Evolutionary conservation across 2,329 filamentous ascomycete species (phyloP).

Genomic region (Cyphellophora attinorum): DNA sequence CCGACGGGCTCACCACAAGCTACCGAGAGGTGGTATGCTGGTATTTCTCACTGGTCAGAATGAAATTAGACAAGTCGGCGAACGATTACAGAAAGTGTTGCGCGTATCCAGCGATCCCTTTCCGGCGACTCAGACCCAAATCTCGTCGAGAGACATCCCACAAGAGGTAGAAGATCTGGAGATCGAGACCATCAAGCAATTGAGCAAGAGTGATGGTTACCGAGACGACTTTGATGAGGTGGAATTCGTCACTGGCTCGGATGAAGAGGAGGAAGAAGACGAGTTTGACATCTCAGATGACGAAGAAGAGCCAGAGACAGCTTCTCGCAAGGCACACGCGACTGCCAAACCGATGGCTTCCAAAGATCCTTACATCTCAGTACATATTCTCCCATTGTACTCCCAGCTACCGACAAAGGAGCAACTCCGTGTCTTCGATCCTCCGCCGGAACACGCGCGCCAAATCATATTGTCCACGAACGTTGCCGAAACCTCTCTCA

Average conservation of each 20-base stretch:
- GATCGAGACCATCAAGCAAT: constrained; percentile 48
- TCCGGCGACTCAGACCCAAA: constrained; percentile 41
- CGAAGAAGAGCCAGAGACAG: constrained; percentile 38
- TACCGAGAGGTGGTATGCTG: constrained; percentile 82
- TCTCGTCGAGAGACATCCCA: constrained; percentile 67
- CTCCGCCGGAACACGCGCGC: constrained; percentile 70
- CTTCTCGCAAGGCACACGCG: not conserved
- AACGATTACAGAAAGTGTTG: constrained; percentile 50
- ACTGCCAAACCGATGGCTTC: constrained; percentile 13
- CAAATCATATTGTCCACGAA: constrained; percentile 90
- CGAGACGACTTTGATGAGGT: constrained; percentile 47
- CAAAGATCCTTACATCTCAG: constrained; percentile 52
- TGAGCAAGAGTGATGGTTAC: constrained; percentile 37
- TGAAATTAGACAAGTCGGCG: constrained; percentile 78
- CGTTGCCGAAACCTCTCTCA: constrained; percentile 92
- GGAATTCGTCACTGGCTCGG: constrained; percentile 51
- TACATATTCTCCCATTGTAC: constrained; percentile 88
- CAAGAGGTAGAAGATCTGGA: constrained; percentile 82
- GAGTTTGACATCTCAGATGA: constrained; percentile 54
- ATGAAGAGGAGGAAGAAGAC: constrained; percentile 48
- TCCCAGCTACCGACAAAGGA: constrained; percentile 84
- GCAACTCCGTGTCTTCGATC: constrained; percentile 82
- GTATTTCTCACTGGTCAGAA: constrained; percentile 92
- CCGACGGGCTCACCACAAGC: constrained; percentile 73
- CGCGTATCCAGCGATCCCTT: not conserved